phyloP scores from a whole-genome alignment of 1,284 basidiomycete genomes.

The Kwoniella shivajii region DNA sequence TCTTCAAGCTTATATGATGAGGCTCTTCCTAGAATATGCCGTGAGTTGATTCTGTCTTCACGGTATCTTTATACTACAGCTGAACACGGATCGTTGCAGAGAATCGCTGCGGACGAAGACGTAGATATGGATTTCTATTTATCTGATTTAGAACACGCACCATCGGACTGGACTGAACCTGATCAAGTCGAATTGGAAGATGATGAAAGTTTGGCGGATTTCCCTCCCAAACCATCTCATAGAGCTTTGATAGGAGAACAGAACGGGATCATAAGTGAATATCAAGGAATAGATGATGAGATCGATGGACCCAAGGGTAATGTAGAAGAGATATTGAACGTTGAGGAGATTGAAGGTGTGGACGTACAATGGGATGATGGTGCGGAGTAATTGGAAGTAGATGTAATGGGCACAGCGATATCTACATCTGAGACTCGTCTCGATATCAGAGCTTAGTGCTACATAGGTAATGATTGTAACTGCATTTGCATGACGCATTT shows the following conservation, averaged over 20 bases:
- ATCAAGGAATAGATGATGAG: not conserved
- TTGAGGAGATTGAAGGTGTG: not conserved
- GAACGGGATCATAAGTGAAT: not conserved
- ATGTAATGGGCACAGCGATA: too few species aligned
- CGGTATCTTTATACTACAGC: not conserved
- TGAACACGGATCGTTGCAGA: constrained; percentile 15
- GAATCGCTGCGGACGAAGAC: constrained; percentile 38
- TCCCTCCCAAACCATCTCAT: not conserved
- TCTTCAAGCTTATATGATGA: constrained; percentile 53
- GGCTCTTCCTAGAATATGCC: constrained; percentile 52
- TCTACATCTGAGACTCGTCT: too few species aligned
- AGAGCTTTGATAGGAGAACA: not conserved
- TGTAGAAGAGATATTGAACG: too few species aligned
- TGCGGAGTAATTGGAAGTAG: too few species aligned
- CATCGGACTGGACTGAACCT: not conserved
- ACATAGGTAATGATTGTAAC: too few species aligned
- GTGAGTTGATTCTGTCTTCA: constrained; percentile 18
- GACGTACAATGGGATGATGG: not conserved
- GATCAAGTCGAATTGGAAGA: not conserved
- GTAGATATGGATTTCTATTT: constrained; percentile 35
- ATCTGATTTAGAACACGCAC: not conserved
- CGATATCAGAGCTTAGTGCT: too few species aligned
- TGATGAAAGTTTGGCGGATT: not conserved
- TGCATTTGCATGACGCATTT: too few species aligned
- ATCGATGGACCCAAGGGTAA: not conserved